A percentile compares a stretch with the other conserved stretches of the same genome.
These are phyloP conservation scores for Jacaranda mimosifolia DNA, from an alignment of 257 asterid genomes.

Conservation along the genomic window DNA sequence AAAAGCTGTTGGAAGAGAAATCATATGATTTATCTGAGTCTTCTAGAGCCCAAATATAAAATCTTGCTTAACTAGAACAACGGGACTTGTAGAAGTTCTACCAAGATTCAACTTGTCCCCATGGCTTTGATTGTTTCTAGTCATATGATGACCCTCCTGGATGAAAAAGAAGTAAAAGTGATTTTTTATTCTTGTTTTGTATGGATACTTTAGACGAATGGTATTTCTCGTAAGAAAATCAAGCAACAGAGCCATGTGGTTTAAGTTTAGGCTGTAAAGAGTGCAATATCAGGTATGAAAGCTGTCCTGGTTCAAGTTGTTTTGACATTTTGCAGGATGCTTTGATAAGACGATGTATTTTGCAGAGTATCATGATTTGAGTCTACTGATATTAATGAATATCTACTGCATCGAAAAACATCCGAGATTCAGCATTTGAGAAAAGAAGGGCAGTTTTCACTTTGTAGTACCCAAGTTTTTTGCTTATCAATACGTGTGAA, in stretches of 20 bases:
- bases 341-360: not conserved
- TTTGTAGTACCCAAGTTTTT: not conserved
- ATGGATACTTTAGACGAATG: not conserved
- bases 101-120: not conserved
- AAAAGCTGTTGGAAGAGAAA: constrained; percentile 18
- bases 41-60: not conserved
- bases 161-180: not conserved
- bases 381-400: not conserved
- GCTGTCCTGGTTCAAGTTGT: not conserved
- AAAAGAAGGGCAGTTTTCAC: no score
- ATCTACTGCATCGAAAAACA: no score
- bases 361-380: not conserved
- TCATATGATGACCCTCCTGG: not conserved
- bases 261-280: not conserved
- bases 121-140: not conserved
- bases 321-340: not conserved
- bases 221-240: not conserved
- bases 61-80: constrained; percentile 1
- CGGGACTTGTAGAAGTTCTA: not conserved
- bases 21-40: not conserved
- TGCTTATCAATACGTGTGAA: not conserved
- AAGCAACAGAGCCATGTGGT: not conserved
- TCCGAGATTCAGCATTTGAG: no score
- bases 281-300: not conserved
- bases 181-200: not conserved